Base-by-base conservation (phyloP, 441 rosid genomes). In the Theobroma grandiflorum region DNA sequence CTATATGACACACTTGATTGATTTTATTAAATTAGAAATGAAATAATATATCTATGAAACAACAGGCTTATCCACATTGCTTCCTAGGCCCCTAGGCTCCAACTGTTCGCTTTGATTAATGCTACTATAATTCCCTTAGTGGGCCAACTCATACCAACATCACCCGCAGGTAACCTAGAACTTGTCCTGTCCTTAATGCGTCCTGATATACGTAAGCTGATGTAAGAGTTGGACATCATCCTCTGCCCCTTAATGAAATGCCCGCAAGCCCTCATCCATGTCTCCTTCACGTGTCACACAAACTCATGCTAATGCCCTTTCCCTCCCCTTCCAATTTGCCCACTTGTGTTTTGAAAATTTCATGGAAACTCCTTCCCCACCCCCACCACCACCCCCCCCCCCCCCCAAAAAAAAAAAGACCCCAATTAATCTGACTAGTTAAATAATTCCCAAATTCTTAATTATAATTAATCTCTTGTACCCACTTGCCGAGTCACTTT, bases 341-440 rank as follows among this genome's bases (percentile, higher is more conserved):
- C 76, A 78, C 84, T 78, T 64, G 84, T 52, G 79, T 43, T 15
- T 15, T 3, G 14, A 49, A 80, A 11, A 22, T 57, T 79, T 78
- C 82, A 49, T 1, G 26, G 50, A 33, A 47, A 69, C 31, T 20
- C 50, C n/a, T n/a, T n/a, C n/a, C n/a, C n/a, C n/a, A n/a, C n/a
- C n/a, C n/a, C n/a, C n/a, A n/a, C n/a, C n/a, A n/a, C n/a, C n/a
- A n/a, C n/a, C n/a, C n/a, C n/a, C n/a, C n/a, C n/a, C n/a, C n/a
- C n/a, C n/a, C 40, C 3, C 6, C 40, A 82, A 42, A 66, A 5
- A 43, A 8, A 38, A 20, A 53, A 77, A 53, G 4, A 52, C 8
- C 8, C 8, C 7, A 45, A 45, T 45, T 45, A 45, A 40, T 40
- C 42, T 40, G 42, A 45, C 49, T 45, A 6, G 7, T 45, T 45